phyloP scores from a whole-genome alignment of 2,329 filamentous ascomycete genomes.

The Escovopsis weberi region DNA sequence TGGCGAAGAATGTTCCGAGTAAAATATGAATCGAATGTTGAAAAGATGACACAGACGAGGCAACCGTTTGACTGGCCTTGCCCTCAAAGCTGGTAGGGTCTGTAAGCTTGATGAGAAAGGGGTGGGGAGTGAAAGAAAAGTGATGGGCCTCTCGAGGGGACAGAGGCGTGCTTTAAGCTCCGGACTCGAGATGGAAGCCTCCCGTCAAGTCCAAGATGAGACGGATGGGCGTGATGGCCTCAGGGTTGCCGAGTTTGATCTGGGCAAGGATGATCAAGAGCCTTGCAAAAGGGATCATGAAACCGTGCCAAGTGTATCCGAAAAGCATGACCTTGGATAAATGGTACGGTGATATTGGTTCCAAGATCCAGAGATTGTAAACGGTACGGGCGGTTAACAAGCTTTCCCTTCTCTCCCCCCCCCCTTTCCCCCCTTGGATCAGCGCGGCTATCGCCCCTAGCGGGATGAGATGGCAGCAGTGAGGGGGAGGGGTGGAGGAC shows the following conservation, averaged over 20 bases:
- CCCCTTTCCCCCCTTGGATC: no score
- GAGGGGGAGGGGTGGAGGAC: no score
- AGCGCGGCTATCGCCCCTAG: no score
- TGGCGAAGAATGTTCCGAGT: neutral
- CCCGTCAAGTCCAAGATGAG: no score
- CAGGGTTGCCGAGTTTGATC: no score
- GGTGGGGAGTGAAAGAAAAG: conserved; percentile 7
- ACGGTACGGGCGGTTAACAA: conserved; percentile 9
- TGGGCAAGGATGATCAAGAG: no score
- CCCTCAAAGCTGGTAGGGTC: conserved; percentile 7
- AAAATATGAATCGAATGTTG: conserved; percentile 12
- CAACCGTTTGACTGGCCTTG: conserved; percentile 9
- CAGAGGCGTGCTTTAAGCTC: conserved; percentile 19
- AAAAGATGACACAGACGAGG: conserved; percentile 13
- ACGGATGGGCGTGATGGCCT: no score
- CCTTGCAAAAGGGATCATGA: conserved; percentile 25
- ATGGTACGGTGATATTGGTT: conserved; percentile 36
- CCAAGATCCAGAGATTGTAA: conserved; percentile 21
- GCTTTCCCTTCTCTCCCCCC: no score
- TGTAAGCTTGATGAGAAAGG: conserved; percentile 5
- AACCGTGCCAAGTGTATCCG: conserved; percentile 37
- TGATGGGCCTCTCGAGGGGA: conserved; percentile 12
- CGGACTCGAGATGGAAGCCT: neutral
- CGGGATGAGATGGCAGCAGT: no score
- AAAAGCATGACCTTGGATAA: conserved; percentile 24